Base-by-base conservation (phyloP, 2,329 filamentous ascomycete genomes). In the Xylaria hypoxylon region DNA sequence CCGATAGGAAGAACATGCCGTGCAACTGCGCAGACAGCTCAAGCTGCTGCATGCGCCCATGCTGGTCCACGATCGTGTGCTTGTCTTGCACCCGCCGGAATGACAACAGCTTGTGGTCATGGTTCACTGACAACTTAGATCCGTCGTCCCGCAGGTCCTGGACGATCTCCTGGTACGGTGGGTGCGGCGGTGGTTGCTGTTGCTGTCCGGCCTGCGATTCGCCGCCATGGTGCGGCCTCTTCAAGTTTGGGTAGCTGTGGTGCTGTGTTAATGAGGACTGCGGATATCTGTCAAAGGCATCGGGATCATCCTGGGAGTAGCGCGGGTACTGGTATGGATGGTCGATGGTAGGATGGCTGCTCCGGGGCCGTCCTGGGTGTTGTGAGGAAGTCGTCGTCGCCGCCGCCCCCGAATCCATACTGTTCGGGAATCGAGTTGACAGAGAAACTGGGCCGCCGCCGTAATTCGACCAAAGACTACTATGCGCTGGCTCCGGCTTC, bases 1-100 rank as follows among this genome's bases (percentile, higher is more conserved):
- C 92, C 33, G 92, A 93, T 35, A 95, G 83, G 78, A 95, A 95
- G 82, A 95, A 95, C 92, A 95, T 94, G 81, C 92, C 92, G 76
- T 94, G 92, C 33, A 95, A 87, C 80, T 95, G 92, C 17, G 92
- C 92, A 7, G 86, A 85, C 42, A 89, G 79, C 70, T 89, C 87
- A n/a, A 89, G 81, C 71, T 87, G 85, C 75, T 88, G 86, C 70
- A 88, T 84, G 48, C 85, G 84, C 48, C 86, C 86, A 75, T 87
- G 85, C 69, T 84, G 82, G 74, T 89, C 86, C 65, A 89, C 82
- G 55, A 89, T 83, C 45, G 86, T 88, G 78, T 85, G 81, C 79
- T 88, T 89, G 75, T 89, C 86, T 70, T 85, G 84, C 8, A 82
- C 80, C 63, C 83, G 83, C 72, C 85, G 84, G 76, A 89, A 89